Evolutionary conservation across 139 green algal species (phyloP), one percentile per base, ranked within the genome.

Genomic region (Parachlorella kessleri): DNA sequence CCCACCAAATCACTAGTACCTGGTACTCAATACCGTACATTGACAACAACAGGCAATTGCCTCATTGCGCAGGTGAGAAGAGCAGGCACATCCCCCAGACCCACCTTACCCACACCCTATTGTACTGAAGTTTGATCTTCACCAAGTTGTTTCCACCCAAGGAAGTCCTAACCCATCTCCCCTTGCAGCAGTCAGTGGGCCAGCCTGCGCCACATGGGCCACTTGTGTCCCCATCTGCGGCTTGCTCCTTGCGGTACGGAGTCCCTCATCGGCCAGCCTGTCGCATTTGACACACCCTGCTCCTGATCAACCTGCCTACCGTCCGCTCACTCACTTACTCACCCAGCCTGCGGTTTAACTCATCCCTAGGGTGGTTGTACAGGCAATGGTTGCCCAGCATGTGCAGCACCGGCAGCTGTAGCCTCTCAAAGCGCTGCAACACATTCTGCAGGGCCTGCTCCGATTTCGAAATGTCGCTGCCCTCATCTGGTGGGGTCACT

Each of bases 331-430:
- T 9, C 21, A 38, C 26, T 33, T 36, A 18, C 55, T 67, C 54
- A 48, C 69, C 54, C 18, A 90, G 74, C 38, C 77, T 26, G 23
- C 70, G 66, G 48, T 88, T 85, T 28, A 88, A 40, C 32, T 79
- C 66, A 53, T 74, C 36, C 1, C 93, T 76, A 0, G 79, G 54
- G 4, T 94, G 66, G 84, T 96, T 97, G 82, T 96, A 96, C 18
- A 97, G 74, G 76, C 83, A 87, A 80, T 92, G 92, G 79, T 96
- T 96, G 41, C 87, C 89, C 33, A 95, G 79, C 76, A 90, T 83
- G 82, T 95, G 90, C 55, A 89, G 87, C 2, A 81, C 69, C 1
- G 88, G 88, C 3, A 48, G 53, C 8, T 54, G 65, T 4, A 92
- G 71, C 9, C 23, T 21, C 4, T 80, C 78, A 85, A 95, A 93